Conservation (phyloP, 257 asterid species). For the Solanum sparsipilum region DNA sequence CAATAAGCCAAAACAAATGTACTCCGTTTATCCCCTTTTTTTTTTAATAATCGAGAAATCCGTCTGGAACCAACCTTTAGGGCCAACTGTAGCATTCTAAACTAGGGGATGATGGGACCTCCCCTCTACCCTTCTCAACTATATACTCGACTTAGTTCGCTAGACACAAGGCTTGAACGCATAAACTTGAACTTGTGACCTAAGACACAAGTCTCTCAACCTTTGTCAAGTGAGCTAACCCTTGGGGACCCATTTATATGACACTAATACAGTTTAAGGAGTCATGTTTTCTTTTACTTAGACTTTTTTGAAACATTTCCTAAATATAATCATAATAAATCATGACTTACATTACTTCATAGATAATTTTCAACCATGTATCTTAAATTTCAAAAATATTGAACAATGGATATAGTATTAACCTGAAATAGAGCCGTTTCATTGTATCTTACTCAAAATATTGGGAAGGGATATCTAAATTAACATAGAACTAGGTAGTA, state of each 20-base stretch:
- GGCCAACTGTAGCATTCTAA: not conserved
- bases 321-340: not conserved
- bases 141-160: not conserved
- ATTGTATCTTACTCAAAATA: not conserved
- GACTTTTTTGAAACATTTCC: not conserved
- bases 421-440: not conserved
- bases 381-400: not conserved
- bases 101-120: not conserved
- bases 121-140: not conserved
- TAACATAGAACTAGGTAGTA: not conserved
- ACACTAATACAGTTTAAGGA: not conserved
- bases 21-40: not conserved
- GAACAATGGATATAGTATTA: not conserved
- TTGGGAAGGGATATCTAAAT: not conserved
- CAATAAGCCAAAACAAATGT: not conserved
- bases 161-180: not conserved
- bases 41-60: not conserved
- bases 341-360: not conserved
- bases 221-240: not conserved
- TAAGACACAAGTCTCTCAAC: not conserved
- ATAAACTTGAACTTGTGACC: not conserved
- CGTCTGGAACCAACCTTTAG: not conserved
- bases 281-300: not conserved
- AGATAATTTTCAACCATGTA: not conserved
- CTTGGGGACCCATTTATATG: not conserved